Base-by-base conservation (phyloP, 2,329 filamentous ascomycete species). In the Sporothrix euskadiensis region DNA sequence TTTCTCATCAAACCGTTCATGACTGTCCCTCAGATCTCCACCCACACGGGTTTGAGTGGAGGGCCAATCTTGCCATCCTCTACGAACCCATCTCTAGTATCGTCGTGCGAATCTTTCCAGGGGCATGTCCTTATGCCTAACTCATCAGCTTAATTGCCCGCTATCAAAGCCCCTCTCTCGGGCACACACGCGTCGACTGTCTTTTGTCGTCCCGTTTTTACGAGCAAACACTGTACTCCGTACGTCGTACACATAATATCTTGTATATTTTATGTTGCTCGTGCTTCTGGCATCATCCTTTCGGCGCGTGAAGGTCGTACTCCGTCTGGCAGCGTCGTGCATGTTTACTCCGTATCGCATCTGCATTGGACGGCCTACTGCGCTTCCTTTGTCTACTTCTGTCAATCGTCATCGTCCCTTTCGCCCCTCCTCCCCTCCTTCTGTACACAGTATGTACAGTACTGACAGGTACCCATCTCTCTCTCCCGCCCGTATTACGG, bases 121-220 rank as follows among this genome's bases (percentile, higher is more conserved):
- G 61, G 14, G 44, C 1, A 12, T 26, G 26, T 26, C 26, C 26
- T 26, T 26, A 26, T 14, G 47, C 41, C 26, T 68, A n/a, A 52
- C 65, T 52, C 44, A 68, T 52, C 26, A 49, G 44, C 65, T 44
- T 52, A 68, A 68, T 8, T n/a, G 44, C 35, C 65, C 44, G 47
- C 44, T 32, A 35, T 66, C n/a, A 44, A 1, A 9, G 35, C 61
- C 61, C 61, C 61, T 66, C 61, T 19, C 39, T 66, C 47, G 39
- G 61, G 61, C 61, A 66, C 39, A 66, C 39, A 30, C 61, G 61
- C 61, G 39, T 66, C 22, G 61, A 30, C 30, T 44, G 10, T 47
- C n/a, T 22, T 44, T 4, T 35, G 19, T 26, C 35, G n/a, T 22
- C 44, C 35, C 14, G 22, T 30, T 9, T 39, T 65, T 39, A 56